Base-by-base conservation (phyloP, 768 basidiomycete species). In the Cystofilobasidium capitatum region DNA sequence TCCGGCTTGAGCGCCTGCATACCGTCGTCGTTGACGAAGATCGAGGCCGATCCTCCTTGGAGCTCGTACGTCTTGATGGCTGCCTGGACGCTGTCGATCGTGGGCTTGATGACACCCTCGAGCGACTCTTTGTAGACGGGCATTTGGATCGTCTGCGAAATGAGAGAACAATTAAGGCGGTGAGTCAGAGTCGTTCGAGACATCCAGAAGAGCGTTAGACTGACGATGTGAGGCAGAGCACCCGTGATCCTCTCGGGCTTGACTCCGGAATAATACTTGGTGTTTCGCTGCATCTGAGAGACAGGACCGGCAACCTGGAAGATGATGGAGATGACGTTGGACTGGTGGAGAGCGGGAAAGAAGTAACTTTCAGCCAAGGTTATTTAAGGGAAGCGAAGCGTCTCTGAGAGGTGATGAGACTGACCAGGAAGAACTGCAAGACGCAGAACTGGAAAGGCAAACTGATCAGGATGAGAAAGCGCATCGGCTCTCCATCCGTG, bases 51-150 rank as follows among this genome's bases (percentile, higher is more conserved):
- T 7, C 88, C 89, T 55, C 89, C 89, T 75, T 92, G 89, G 26
- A 88, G 81, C 8, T 89, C 89, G 73, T 90, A 77, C 26, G 88
- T 88, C 75, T 87, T 87, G 84, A 90, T 90, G 0, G 88, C 89
- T 77, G 85, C 86, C 77, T 89, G 89, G 67, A 86, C 78, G 0
- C 86, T 89, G 5, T 71, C 70, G 49, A 73, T 71, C 14, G 73
- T 73, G 0, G 73, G 73, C 39, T 45, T 54, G 13, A 73, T 49
- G 42, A 73, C 73, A 20, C 42, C 29, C 39, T 72, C 69, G 54
- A 73, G 71, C 9, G 65, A 64, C 45, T 73, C 73, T 65, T 71
- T 71, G 66, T 71, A 70, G 61, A 70, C 71, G 2, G 71, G 70
- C 66, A 71, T 70, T 29, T 64, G n/a, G 39, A 64, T 54, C 13